Conservation (phyloP, 306 rosid genomes). For the Rosa rugosa region DNA sequence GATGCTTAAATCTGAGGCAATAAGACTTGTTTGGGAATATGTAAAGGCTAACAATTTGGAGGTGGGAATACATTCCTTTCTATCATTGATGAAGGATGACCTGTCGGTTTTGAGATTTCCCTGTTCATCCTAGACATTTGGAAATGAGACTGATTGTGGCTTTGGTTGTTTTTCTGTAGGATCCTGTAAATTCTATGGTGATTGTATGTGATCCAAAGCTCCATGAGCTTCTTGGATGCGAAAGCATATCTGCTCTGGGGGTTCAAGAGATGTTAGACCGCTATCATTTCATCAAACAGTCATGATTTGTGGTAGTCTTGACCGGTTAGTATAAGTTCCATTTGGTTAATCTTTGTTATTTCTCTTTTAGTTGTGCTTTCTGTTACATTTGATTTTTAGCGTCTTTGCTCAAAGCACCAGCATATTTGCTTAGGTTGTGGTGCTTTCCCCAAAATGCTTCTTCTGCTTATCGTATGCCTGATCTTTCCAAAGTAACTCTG, state of each 20-base stretch:
- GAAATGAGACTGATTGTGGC: constrained; percentile 4
- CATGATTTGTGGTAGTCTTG: constrained; percentile 39
- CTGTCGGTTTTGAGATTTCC: constrained; percentile 6
- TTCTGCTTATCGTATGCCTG: background rate
- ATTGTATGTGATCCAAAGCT: constrained; percentile 73
- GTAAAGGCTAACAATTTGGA: constrained; percentile 64
- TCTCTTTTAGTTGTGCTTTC: background rate
- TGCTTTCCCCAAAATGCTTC: background rate
- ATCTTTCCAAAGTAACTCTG: background rate
- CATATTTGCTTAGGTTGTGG: background rate
- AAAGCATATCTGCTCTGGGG: constrained; percentile 73
- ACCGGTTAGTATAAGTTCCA: constrained; percentile 30
- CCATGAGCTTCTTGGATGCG: constrained; percentile 66
- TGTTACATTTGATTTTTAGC: background rate
- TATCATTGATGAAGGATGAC: background rate
- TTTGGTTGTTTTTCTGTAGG: constrained; percentile 38
- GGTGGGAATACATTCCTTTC: constrained; percentile 39
- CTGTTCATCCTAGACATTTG: background rate
- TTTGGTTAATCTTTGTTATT: background rate
- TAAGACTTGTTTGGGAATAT: constrained; percentile 73
- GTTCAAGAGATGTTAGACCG: constrained; percentile 61
- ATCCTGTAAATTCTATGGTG: constrained; percentile 68
- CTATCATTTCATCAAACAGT: constrained; percentile 53
- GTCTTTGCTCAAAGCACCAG: background rate
- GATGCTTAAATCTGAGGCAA: constrained; percentile 71